These are phyloP conservation scores for Phytophthora pluvialis DNA, from an alignment of 352 stramenopile genomes.

Conservation along the genomic window DNA sequence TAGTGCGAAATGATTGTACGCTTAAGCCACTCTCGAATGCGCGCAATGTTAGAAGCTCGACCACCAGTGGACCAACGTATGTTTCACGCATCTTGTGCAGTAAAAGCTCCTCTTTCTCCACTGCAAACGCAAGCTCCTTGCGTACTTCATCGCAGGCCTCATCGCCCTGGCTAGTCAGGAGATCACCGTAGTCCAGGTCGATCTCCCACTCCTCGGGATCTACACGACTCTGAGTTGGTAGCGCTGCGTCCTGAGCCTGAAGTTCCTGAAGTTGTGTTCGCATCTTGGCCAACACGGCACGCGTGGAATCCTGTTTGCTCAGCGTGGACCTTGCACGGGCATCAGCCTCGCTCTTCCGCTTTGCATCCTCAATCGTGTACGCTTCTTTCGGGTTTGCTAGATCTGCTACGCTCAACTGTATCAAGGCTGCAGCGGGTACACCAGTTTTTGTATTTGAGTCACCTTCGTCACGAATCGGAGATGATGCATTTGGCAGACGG, in stretches of 20 bases:
- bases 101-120: constrained; percentile 82
- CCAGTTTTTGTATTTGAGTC: constrained; percentile 15
- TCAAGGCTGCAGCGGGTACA: constrained; percentile 22
- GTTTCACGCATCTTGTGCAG: constrained; percentile 87
- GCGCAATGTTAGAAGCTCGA: constrained; percentile 77
- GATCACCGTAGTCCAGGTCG: constrained; percentile 87
- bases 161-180: constrained; percentile 69
- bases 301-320: constrained; percentile 90
- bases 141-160: constrained; percentile 89
- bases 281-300: constrained; percentile 85
- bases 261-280: constrained; percentile 79
- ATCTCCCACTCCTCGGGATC: constrained; percentile 86
- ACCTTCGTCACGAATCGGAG: constrained; percentile 17
- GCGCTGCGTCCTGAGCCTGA: constrained; percentile 59
- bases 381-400: constrained; percentile 70
- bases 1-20: constrained; percentile 84
- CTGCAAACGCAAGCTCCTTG: constrained; percentile 80
- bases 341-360: constrained; percentile 91
- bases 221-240: constrained; percentile 62
- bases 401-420: constrained; percentile 66
- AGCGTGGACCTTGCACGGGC: constrained; percentile 53
- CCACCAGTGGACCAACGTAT: constrained; percentile 73
- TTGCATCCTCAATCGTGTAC: constrained; percentile 94
- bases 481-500: constrained; percentile 29
- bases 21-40: constrained; percentile 69